These are phyloP conservation scores for Blumeriella jaapii DNA, from an alignment of 2,329 filamentous ascomycete species.

Conservation along the genomic window DNA sequence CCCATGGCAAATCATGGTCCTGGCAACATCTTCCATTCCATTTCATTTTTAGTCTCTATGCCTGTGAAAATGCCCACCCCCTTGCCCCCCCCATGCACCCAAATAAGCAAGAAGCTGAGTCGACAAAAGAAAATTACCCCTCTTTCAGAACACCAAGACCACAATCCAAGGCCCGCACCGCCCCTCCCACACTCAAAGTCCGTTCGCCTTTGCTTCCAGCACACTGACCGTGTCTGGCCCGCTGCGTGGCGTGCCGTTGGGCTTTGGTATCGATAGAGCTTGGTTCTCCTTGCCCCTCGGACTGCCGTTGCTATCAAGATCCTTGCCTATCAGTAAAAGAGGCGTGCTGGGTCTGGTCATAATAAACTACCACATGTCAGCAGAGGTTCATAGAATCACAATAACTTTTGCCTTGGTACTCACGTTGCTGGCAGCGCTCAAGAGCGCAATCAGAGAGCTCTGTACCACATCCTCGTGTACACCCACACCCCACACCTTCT, in stretches of 20 bases:
- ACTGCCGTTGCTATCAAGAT: slow-evolving; percentile 26
- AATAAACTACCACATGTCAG: slow-evolving; percentile 47
- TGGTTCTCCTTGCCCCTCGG: slow-evolving; percentile 16
- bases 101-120: slow-evolving; percentile 8
- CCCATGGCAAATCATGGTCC: too few relatives aligned
- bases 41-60: slow-evolving; percentile 11
- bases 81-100: background rate
- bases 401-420: slow-evolving; percentile 33
- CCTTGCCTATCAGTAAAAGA: slow-evolving; percentile 45
- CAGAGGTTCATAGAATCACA: too few relatives aligned
- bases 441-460: slow-evolving; percentile 73
- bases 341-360: slow-evolving; percentile 59
- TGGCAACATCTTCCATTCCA: slow-evolving; percentile 4
- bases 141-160: slow-evolving; percentile 4
- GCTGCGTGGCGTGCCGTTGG: slow-evolving; percentile 17
- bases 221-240: slow-evolving; percentile 27
- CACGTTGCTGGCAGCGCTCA: slow-evolving; percentile 79
- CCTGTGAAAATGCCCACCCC: slow-evolving; percentile 5
- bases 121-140: slow-evolving; percentile 17
- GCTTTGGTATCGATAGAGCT: slow-evolving; percentile 19
- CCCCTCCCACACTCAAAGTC: slow-evolving; percentile 9
- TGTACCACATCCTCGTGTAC: slow-evolving; percentile 90
- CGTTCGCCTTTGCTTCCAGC: slow-evolving; percentile 33
- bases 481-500: slow-evolving; percentile 81
- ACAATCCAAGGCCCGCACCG: slow-evolving; percentile 11